phyloP scores from a whole-genome alignment of 495 filamentous ascomycete species.

The Talaromyces stipitatus region DNA sequence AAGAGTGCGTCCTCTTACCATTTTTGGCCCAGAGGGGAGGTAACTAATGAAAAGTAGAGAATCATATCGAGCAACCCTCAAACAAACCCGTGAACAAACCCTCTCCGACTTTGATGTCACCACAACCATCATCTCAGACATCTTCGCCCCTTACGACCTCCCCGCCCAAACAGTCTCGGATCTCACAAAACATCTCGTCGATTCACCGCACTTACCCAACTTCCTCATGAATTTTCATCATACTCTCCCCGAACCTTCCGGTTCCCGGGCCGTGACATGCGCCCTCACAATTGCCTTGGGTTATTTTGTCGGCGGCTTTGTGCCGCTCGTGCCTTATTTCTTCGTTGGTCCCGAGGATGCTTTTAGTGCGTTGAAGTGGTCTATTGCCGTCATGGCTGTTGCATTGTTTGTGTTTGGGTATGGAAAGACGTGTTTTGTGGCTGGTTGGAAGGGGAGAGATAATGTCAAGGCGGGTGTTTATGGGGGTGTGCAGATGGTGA shows the following conservation, averaged over 20 bases:
- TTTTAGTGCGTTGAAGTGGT: constrained; percentile 55
- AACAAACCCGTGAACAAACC: constrained; percentile 35
- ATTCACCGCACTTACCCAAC: constrained; percentile 39
- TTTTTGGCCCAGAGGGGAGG: neutral
- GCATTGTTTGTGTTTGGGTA: constrained; percentile 70
- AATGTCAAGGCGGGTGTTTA: constrained; percentile 34
- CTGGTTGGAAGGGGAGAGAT: constrained; percentile 25
- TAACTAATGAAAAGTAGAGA: constrained; percentile 21
- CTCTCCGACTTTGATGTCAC: constrained; percentile 28
- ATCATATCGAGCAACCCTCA: constrained; percentile 44
- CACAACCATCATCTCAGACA: constrained; percentile 32
- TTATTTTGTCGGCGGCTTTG: constrained; percentile 66
- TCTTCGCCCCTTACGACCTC: constrained; percentile 50
- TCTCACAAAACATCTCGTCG: constrained; percentile 38
- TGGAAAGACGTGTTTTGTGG: constrained; percentile 54
- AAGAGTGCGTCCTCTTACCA: constrained; percentile 39
- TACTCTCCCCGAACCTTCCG: constrained; percentile 41
- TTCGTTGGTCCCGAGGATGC: constrained; percentile 52
- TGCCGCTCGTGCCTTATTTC: constrained; percentile 72
- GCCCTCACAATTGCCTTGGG: constrained; percentile 59
- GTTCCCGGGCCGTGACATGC: constrained; percentile 48
- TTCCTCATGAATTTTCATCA: constrained; percentile 55
- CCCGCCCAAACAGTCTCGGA: constrained; percentile 36
- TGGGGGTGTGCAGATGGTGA: constrained; percentile 56
- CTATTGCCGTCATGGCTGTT: constrained; percentile 59